Percentiles rank a stretch among this genome's conserved stretches.
These are phyloP conservation scores for Trametes meyenii DNA, from an alignment of 768 basidiomycete species.

Conservation along the genomic window DNA sequence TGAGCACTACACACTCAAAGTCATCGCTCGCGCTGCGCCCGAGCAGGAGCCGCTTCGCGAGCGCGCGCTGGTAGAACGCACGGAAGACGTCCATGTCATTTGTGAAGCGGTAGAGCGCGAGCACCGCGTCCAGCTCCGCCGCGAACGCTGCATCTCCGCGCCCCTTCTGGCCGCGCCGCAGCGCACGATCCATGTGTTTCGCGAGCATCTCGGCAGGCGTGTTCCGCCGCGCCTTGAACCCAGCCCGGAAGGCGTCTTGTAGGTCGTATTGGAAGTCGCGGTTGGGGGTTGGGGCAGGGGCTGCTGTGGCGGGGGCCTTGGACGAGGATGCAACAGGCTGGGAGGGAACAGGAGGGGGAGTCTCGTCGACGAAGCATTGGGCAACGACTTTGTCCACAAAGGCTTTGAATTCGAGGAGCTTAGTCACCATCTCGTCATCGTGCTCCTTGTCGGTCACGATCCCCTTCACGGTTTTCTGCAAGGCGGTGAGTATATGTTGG, in stretches of 20 bases:
- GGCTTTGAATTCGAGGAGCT: conserved; percentile 68
- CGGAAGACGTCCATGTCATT: conserved; percentile 95
- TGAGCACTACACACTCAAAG: conserved; percentile 81
- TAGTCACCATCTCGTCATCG: conserved; percentile 80
- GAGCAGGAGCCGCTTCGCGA: conserved; percentile 88
- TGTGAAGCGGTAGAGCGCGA: conserved; percentile 82
- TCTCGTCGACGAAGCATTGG: conserved; percentile 54
- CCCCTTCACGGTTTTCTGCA: conserved; percentile 55
- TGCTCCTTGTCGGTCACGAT: conserved; percentile 64
- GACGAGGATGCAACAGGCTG: conserved; percentile 2
- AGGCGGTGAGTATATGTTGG: neutral
- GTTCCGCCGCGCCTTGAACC: conserved; percentile 74
- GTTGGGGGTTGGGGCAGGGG: conserved; percentile 37
- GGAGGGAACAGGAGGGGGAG: conserved; percentile 13
- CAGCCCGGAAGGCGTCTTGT: conserved; percentile 68
- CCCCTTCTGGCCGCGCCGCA: conserved; percentile 84
- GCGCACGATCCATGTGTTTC: conserved; percentile 82
- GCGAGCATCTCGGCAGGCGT: conserved; percentile 95
- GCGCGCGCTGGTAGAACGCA: conserved; percentile 84
- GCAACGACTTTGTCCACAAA: conserved; percentile 54
- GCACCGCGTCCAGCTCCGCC: conserved; percentile 59
- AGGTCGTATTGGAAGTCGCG: conserved; percentile 68
- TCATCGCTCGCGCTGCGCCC: conserved; percentile 85
- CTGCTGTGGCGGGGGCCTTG: conserved; percentile 35
- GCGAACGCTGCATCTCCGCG: conserved; percentile 66